phyloP scores from a whole-genome alignment of 495 filamentous ascomycete species.

The Aspergillus leporis region DNA sequence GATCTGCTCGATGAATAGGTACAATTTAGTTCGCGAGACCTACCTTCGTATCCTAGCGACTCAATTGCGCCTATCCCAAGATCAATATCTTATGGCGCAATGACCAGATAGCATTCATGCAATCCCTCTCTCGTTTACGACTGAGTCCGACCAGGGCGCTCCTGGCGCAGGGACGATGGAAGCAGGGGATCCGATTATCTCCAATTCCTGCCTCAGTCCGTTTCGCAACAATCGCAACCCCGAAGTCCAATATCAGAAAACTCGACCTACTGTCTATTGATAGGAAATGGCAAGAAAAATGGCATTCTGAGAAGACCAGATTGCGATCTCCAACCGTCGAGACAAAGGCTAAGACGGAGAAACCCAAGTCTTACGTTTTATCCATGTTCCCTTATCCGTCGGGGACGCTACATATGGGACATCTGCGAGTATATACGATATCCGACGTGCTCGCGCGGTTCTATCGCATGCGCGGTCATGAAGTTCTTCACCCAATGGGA shows the following conservation, averaged over 20 bases:
- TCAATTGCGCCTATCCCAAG: neutral
- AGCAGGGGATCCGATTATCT: slow-evolving; percentile 19
- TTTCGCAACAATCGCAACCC: slow-evolving; percentile 25
- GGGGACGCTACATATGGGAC: slow-evolving; percentile 84
- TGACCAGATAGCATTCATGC: slow-evolving; percentile 30
- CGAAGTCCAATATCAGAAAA: slow-evolving; percentile 19
- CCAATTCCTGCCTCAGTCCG: slow-evolving; percentile 21
- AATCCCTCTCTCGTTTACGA: slow-evolving; percentile 31
- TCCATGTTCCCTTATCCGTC: slow-evolving; percentile 96
- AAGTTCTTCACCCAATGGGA: slow-evolving; percentile 84
- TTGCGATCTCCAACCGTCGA: slow-evolving; percentile 13
- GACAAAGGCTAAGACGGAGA: slow-evolving; percentile 16
- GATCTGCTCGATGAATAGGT: neutral
- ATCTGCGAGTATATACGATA: slow-evolving; percentile 87
- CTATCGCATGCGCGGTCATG: slow-evolving; percentile 70
- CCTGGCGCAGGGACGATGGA: slow-evolving; percentile 23
- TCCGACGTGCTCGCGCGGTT: slow-evolving; percentile 82
- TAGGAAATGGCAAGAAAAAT: slow-evolving; percentile 70
- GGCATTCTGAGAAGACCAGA: slow-evolving; percentile 35
- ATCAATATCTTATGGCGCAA: slow-evolving; percentile 6
- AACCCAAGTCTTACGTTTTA: slow-evolving; percentile 70
- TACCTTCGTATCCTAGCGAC: neutral
- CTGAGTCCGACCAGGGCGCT: slow-evolving; percentile 24
- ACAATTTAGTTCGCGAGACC: neutral
- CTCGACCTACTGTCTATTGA: slow-evolving; percentile 69